phyloP scores from a whole-genome alignment of 78 protist species.

The Dictyostelium citrinum region DNA sequence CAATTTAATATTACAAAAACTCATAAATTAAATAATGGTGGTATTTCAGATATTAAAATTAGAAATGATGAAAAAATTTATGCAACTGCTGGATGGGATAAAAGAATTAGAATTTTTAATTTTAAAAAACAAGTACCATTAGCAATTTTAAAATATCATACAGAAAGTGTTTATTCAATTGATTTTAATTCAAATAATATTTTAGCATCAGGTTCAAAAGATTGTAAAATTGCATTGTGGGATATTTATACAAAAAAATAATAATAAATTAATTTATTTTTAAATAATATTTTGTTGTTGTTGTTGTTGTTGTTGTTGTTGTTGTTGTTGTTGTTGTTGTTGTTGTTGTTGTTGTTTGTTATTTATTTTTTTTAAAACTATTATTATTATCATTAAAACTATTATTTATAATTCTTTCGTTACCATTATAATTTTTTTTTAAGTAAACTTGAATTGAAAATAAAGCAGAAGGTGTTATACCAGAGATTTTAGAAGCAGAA shows the following conservation, averaged over 20 bases:
- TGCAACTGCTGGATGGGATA: slow-evolving; percentile 75
- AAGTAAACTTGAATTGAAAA: background rate
- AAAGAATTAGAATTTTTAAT: slow-evolving; percentile 42
- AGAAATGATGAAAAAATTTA: slow-evolving; percentile 44
- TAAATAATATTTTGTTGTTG: background rate
- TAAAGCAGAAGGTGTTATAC: slow-evolving; percentile 72
- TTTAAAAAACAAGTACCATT: slow-evolving; percentile 55
- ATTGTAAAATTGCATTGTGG: slow-evolving; percentile 66
- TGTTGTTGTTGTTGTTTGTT: too few species aligned
- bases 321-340: background rate
- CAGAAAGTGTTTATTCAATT: slow-evolving; percentile 46
- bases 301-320: background rate
- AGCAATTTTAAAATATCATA: slow-evolving; percentile 60
- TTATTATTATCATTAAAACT: background rate
- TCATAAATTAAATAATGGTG: slow-evolving; percentile 36
- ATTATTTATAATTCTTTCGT: background rate
- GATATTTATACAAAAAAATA: slow-evolving; percentile 9
- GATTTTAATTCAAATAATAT: slow-evolving; percentile 46
- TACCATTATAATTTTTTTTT: background rate
- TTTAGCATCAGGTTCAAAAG: slow-evolving; percentile 65
- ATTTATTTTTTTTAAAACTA: background rate
- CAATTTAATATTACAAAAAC: slow-evolving; percentile 3
- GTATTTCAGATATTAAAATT: slow-evolving; percentile 48
- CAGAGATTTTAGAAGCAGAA: slow-evolving; percentile 52
- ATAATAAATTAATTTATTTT: background rate